Evolutionary conservation across 495 filamentous ascomycete species (phyloP), one percentile per base, ranked within the genome.

Genomic region (Hypoxylon crocopeplum): DNA sequence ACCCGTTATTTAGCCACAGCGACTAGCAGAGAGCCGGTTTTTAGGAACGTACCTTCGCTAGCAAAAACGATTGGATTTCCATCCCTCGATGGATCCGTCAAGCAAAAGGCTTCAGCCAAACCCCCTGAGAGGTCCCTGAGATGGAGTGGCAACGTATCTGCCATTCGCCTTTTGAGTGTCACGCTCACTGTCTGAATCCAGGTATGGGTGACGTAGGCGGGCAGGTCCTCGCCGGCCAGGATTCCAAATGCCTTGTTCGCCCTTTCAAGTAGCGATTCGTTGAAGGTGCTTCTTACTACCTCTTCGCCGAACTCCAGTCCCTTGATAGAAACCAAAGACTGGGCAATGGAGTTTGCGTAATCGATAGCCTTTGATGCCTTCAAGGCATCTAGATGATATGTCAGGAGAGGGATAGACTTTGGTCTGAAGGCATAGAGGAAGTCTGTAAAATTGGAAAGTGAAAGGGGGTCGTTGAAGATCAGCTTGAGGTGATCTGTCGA

Each of bases 21-120:
- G 15, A 15, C 20, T 36, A 15, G 17, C 13, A 2, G n/a, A 13
- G 15, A 41, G n/a, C 27, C 5, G 11, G 38, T 13, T 27, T 29
- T 22, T 2, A 42, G 24, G 3, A n/a, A 72, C 75, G 24, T 74
- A 89, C 87, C 88, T 78, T 90, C 84, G 5, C 87, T 90, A 20
- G 87, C 86, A 72, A 92, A 91, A 2, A 92, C 81, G 50, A 93
- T 87, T 1, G 88, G 89, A 70, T 91, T 90, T 63, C 88, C 89
- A 4, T 80, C 77, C 55, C 87, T 75, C 17, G 85, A 85, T 6
- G 89, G 88, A 72, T 93, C 89, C 5, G 87, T 88, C 56, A 92
- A 71, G 67, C 88, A 91, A 60, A 91, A 92, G 0, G 88, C 87
- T 64, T 92, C 88, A 0, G 86, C 87, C 39, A 92, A 60, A 3